Base-by-base conservation (phyloP, 2,329 filamentous ascomycete genomes). In the Fusarium agapanthi region DNA sequence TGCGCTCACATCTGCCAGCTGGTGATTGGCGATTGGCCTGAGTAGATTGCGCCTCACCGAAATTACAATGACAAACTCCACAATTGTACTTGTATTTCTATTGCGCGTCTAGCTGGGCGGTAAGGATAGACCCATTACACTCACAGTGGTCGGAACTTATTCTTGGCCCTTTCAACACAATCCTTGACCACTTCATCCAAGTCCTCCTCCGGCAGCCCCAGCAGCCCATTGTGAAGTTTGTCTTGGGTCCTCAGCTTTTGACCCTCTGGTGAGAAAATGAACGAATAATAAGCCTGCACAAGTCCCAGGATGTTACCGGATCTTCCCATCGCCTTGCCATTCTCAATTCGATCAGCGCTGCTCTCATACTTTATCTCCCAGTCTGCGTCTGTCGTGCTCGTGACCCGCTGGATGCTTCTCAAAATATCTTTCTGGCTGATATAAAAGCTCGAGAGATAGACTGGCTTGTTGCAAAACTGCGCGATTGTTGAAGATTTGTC, bases 361-460 rank as follows among this genome's bases (percentile, higher is more conserved):
- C 78, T 73, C 79, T 90, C 86, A 13, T 85, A 79, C 3, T 76
- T 82, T 61, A 93, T 85, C 5, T 77, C 84, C 91, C 91, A 93
- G 74, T 92, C 90, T 0, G 79, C 80, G 43, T 90, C 87, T 4
- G 81, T 86, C 1, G 87, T 89, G 0, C 86, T 86, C 0, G 88
- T 87, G 8, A 90, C 90, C 0, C 87, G 86, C 74, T 90, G 84
- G 18, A 91, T 80, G n/a, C 86, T 86, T 43, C 87, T 86, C 60
- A 93, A 84, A 83, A 93, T 92, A 15, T 93, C 90, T 16, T 85
- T 84, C 79, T 93, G 91, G 65, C 80, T 88, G 67, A 90, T 73
- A 16, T 81, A 78, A 81, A 92, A 93, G 67, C 87, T 90, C 13
- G 83, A 84, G 16, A 91, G 72, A 72, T 85, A 88, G 4, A 91